Conservation (phyloP, 2,329 filamentous ascomycete genomes). For the Xylaria arbuscula region DNA sequence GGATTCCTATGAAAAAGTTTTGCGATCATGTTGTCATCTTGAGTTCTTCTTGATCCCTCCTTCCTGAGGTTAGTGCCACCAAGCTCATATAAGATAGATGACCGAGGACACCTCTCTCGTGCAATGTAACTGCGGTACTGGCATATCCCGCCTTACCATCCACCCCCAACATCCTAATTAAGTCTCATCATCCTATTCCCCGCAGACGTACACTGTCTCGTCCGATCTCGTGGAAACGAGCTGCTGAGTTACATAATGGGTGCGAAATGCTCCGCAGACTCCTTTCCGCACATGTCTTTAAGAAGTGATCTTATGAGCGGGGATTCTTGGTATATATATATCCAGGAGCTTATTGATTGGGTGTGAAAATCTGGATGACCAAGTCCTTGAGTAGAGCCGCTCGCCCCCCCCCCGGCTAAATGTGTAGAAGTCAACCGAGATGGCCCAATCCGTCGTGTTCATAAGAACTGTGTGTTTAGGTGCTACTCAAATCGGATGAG, state of each 20-base stretch:
- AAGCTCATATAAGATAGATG: conserved; percentile 20
- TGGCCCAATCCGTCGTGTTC: conserved; percentile 5
- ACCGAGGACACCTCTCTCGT: neutral
- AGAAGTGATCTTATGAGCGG: neutral
- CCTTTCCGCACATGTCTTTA: neutral
- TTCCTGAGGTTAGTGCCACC: neutral
- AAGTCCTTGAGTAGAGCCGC: neutral
- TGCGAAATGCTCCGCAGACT: neutral
- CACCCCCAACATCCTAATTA: neutral
- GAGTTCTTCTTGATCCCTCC: neutral
- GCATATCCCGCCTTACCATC: conserved; percentile 8
- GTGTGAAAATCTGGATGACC: neutral
- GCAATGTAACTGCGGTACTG: conserved; percentile 9
- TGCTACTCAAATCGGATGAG: neutral
- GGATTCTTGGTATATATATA: conserved; percentile 4
- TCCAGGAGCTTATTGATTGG: conserved; percentile 18
- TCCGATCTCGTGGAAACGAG: conserved; percentile 1
- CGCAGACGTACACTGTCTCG: conserved; percentile 16
- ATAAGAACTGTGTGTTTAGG: neutral
- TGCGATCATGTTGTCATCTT: neutral
- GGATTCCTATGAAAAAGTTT: neutral
- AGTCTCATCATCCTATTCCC: conserved; percentile 8
- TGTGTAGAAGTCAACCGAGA: neutral
- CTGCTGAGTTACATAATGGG: neutral
- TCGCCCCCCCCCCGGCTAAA: conserved; percentile 28